A percentile compares a stretch with the other conserved stretches of the same genome.
Evolutionary conservation across 2,329 filamentous ascomycete genomes (phyloP).

Genomic region (Fonsecaea erecta): DNA sequence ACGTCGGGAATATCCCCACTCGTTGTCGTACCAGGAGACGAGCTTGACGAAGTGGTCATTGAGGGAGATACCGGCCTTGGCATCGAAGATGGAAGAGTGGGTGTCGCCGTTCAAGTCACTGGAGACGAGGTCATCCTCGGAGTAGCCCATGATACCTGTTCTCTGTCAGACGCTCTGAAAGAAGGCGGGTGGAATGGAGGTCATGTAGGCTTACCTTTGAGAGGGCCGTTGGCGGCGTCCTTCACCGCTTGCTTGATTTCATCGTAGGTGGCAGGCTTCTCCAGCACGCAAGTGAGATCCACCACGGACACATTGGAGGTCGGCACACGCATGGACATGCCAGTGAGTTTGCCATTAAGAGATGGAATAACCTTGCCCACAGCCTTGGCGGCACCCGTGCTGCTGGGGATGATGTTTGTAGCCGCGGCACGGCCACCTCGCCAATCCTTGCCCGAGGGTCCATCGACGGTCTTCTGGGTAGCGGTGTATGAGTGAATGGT

Average conservation of each 20-base stretch:
- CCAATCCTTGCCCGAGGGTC: conserved; percentile 98
- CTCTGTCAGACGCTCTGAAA: conserved; percentile 32
- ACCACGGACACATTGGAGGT: conserved; percentile 99
- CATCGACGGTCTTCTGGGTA: conserved; percentile 99
- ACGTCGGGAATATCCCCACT: conserved; percentile 99
- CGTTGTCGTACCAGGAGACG: conserved; percentile 98
- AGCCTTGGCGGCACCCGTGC: conserved; percentile 99
- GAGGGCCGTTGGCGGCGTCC: conserved; percentile 78
- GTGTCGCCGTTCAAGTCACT: conserved; percentile 90
- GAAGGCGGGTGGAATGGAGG: background rate
- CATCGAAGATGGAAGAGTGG: conserved; percentile 97
- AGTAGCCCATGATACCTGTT: conserved; percentile 85
- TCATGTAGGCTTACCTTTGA: conserved; percentile 71
- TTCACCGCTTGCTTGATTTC: conserved; percentile 93
- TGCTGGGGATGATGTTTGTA: conserved; percentile 99
- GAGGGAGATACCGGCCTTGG: conserved; percentile 97
- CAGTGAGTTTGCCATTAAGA: conserved; percentile 99
- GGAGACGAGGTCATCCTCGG: conserved; percentile 96
- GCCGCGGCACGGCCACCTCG: conserved; percentile 97
- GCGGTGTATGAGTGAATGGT: conserved; percentile 99
- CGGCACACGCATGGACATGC: conserved; percentile 99
- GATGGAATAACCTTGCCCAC: conserved; percentile 99
- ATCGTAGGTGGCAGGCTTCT: conserved; percentile 77
- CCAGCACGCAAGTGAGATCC: conserved; percentile 89
- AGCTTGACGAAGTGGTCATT: conserved; percentile 99